These are phyloP conservation scores for Leccinum griseonigrum DNA, from an alignment of 1,284 basidiomycete genomes.

Conservation along the genomic window DNA sequence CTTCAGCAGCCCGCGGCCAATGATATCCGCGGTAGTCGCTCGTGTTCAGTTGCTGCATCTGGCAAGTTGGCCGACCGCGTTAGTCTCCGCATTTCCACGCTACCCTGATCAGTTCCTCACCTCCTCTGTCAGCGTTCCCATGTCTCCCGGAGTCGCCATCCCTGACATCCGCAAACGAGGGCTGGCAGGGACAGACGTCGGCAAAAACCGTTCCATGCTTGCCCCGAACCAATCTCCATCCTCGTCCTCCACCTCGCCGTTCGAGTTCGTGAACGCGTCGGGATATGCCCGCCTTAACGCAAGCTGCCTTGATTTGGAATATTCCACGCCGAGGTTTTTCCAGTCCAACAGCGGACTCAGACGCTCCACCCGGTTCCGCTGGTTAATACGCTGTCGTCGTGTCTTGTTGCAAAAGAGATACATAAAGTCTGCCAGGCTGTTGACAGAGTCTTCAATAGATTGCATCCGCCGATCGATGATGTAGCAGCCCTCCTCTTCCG, in stretches of 20 bases:
- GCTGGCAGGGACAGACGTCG: conserved; percentile 83
- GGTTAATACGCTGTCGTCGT: conserved; percentile 96
- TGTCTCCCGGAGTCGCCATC: conserved; percentile 85
- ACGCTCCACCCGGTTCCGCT: conserved; percentile 95
- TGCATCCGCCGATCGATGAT: conserved; percentile 92
- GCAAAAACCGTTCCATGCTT: conserved; percentile 64
- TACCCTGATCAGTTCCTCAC: conserved; percentile 34
- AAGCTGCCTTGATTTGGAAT: conserved; percentile 92
- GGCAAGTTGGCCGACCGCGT: not conserved
- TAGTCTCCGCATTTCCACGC: not conserved
- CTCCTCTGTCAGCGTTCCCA: conserved; percentile 93
- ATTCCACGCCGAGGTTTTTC: conserved; percentile 98
- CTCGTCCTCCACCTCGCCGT: conserved; percentile 55
- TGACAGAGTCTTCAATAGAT: conserved; percentile 90
- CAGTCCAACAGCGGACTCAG: conserved; percentile 92
- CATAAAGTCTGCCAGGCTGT: conserved; percentile 72
- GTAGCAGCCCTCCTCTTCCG: conserved; percentile 87
- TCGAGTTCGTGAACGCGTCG: conserved; percentile 75
- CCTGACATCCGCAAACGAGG: conserved; percentile 74
- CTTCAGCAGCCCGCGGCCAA: conserved; percentile 64
- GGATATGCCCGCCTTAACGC: conserved; percentile 94
- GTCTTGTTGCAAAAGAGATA: conserved; percentile 84
- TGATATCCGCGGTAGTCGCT: conserved; percentile 85
- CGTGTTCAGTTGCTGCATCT: conserved; percentile 86
- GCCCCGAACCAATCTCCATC: conserved; percentile 36